These are phyloP conservation scores for Yamadazyma philogaea DNA, from an alignment of 805 yeast genomes.

Conservation along the genomic window DNA sequence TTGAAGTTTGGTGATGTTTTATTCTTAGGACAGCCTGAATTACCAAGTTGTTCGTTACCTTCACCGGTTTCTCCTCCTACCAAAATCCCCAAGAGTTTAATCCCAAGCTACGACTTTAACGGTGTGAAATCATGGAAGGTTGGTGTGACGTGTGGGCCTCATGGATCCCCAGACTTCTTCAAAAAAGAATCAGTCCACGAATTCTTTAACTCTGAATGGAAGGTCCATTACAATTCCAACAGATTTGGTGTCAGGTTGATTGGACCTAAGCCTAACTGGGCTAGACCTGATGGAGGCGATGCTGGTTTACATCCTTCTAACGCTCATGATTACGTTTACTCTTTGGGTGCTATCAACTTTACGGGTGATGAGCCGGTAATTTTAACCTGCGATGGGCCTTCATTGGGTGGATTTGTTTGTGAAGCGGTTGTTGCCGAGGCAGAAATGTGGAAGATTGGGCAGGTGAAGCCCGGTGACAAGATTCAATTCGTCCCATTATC, in stretches of 20 bases:
- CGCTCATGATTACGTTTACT: constrained; percentile 95
- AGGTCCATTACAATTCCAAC: constrained; percentile 94
- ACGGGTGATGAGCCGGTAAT: constrained; percentile 99
- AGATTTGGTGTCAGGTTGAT: constrained; percentile 92
- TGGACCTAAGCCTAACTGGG: constrained; percentile 98
- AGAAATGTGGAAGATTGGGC: constrained; percentile 98
- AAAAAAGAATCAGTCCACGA: constrained; percentile 66
- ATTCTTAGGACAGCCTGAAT: constrained; percentile 75
- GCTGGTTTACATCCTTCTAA: constrained; percentile 99
- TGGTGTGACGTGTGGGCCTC: constrained; percentile 96
- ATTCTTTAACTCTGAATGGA: constrained; percentile 81
- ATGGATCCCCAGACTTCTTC: constrained; percentile 96
- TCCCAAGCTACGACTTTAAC: constrained; percentile 46
- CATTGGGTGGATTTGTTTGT: constrained; percentile 96
- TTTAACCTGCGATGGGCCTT: constrained; percentile 95
- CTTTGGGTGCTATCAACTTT: constrained; percentile 94
- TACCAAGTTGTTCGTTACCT: constrained; percentile 67
- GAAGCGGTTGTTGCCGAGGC: constrained; percentile 93
- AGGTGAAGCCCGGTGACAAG: constrained; percentile 89
- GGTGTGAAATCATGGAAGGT: constrained; percentile 67
- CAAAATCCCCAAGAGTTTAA: constrained; percentile 50
- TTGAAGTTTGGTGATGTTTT: constrained; percentile 90
- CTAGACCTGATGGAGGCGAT: constrained; percentile 93
- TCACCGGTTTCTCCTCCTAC: constrained; percentile 65
- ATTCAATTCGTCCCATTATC: constrained; percentile 77